Base-by-base conservation (phyloP, 208 protist species). In the Wallacemonas sp. region DNA sequence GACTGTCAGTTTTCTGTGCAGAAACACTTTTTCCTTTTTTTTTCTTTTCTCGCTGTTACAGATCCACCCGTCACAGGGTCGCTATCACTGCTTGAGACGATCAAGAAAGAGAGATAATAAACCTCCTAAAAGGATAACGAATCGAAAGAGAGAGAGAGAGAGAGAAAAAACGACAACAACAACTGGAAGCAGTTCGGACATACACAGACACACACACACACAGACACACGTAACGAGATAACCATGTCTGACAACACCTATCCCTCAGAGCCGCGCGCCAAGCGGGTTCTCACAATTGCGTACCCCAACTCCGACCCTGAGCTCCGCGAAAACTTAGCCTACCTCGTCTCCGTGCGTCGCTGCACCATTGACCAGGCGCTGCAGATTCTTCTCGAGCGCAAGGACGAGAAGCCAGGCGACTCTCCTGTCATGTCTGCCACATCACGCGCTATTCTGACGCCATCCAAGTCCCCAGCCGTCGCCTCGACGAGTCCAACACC, bases 291-390 rank as follows among this genome's bases (percentile, higher is more conserved):
- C 1, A 39, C 62, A 24, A 51, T 84, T 3, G 69, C 75, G 17
- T 88, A 67, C 66, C 82, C 85, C 6, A 46, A 66, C 19, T 46
- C 72, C 1, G 81, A 88, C 49, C 30, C 47, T 1, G 76, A 76
- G 1, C 2, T 77, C 22, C 62, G 80, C 1, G 70, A 86, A 22
- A 76, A 88, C 42, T 45, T 79, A 2, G 82, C 79, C 0, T 82
- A 76, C 45, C 70, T 86, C 41, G 85, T 91, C 4, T 77, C 74
- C 0, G 54, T 53, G 4, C 76, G 79, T 11, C 82, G 82, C 53
- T 65, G 78, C 62, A 91, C 79, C 2, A 80, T 91, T 45, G 68
- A 84, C 27, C 74, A 82, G 3, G 85, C 82, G 0, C 31, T 88
- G 14, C 55, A 71, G 8, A 74, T 71, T 30, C 45, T 88, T 12